phyloP scores from a whole-genome alignment of 805 yeast species.

The Kodamaea nitidulidarum region DNA sequence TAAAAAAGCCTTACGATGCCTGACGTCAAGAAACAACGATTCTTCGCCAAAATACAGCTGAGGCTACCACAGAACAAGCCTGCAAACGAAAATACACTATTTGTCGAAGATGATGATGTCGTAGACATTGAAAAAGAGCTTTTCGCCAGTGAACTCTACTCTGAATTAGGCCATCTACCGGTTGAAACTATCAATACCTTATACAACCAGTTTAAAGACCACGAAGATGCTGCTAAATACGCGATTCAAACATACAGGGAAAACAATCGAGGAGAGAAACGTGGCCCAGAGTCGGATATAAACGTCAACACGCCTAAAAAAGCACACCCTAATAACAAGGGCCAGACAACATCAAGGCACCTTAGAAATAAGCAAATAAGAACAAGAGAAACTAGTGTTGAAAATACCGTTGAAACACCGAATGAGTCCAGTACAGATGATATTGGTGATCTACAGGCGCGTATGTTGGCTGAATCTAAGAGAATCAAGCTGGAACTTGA shows the following conservation, averaged over 20 bases:
- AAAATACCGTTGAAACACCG: too few species aligned
- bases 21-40: constrained; percentile 6
- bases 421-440: too few species aligned
- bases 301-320: neutral
- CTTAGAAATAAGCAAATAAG: neutral
- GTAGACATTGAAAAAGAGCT: constrained; percentile 8
- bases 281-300: constrained; percentile 3
- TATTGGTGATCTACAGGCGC: constrained; percentile 10
- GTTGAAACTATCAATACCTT: constrained; percentile 10
- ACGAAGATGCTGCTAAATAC: constrained; percentile 11
- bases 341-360: neutral
- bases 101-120: constrained; percentile 7
- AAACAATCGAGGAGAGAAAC: constrained; percentile 3
- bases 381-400: neutral
- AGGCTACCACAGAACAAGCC: constrained; percentile 1
- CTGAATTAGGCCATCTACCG: constrained; percentile 14
- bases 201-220: constrained; percentile 13
- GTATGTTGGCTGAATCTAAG: constrained; percentile 13
- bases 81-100: constrained; percentile 3
- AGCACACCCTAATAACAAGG: neutral
- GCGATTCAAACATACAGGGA: constrained; percentile 11
- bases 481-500: constrained; percentile 11
- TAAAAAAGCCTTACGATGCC: constrained; percentile 1
- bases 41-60: constrained; percentile 5
- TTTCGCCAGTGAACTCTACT: constrained; percentile 14